Conservation (phyloP, 306 rosid species). For the Prunus mira region DNA sequence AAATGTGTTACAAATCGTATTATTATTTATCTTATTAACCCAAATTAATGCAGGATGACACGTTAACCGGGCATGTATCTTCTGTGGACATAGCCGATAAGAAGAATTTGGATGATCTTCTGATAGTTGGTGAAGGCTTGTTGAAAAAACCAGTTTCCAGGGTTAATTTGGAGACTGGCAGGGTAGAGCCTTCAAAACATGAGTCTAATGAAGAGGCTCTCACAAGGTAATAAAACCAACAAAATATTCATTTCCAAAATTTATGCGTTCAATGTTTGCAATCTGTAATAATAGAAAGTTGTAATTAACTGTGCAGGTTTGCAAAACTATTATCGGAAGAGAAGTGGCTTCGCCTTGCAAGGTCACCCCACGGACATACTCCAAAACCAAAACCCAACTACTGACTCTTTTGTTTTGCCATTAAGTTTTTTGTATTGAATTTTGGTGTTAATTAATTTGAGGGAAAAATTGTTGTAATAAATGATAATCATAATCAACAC, state of each 20-base stretch:
- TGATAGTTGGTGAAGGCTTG: conserved; percentile 31
- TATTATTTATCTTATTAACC: too few relatives aligned
- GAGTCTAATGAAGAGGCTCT: conserved; percentile 56
- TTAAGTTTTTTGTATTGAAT: not conserved
- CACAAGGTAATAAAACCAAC: conserved; percentile 32
- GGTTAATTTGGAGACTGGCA: conserved; percentile 36
- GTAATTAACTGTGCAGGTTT: conserved; percentile 29
- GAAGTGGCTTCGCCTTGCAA: conserved; percentile 40
- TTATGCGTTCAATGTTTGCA: not conserved
- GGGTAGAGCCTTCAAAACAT: conserved; percentile 7
- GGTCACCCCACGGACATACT: conserved; percentile 34
- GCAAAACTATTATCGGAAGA: conserved; percentile 50
- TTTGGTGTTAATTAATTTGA: not conserved
- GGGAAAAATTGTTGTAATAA: not conserved
- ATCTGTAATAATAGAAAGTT: not conserved
- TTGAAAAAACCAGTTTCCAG: conserved; percentile 38
- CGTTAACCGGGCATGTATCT: conserved; percentile 23
- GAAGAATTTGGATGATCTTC: conserved; percentile 46
- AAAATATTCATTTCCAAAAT: not conserved
- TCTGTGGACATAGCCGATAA: conserved; percentile 33
- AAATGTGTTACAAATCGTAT: not conserved
- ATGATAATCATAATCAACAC: not conserved
- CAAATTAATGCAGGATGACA: conserved; percentile 43
- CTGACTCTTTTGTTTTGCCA: not conserved
- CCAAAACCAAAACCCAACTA: not conserved